Evolutionary conservation across 768 basidiomycete genomes (phyloP).

Genomic region (Cystobasidium tubakii): DNA sequence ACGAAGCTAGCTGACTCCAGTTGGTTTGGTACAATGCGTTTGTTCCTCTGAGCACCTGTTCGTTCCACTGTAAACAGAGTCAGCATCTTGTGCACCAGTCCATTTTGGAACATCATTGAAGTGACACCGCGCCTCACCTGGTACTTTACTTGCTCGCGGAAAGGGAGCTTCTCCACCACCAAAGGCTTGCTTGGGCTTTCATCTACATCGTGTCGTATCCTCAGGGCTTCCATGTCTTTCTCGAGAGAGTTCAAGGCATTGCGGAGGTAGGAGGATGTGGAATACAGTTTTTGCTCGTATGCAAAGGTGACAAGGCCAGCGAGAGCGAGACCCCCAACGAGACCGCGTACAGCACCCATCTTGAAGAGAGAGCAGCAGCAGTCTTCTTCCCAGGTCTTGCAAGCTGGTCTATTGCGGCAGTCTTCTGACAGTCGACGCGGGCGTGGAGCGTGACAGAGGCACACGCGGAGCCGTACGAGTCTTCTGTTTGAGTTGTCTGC

Average conservation of each 20-base stretch:
- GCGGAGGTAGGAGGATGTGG: conserved; percentile 20
- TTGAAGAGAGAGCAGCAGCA: conserved; percentile 3
- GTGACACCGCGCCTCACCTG: conserved; percentile 14
- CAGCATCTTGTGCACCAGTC: too few species aligned
- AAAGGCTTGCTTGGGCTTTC: conserved; percentile 10
- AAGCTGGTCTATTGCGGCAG: too few species aligned
- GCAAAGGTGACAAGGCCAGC: conserved; percentile 24
- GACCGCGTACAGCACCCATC: conserved; percentile 25
- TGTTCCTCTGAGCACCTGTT: conserved; percentile 9
- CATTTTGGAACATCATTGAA: too few species aligned
- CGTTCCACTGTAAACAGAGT: conserved; percentile 21
- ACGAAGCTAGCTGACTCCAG: conserved; percentile 1
- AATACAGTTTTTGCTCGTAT: conserved; percentile 26
- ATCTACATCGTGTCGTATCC: conserved; percentile 11
- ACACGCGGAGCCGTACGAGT: too few species aligned
- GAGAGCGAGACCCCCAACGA: conserved; percentile 23
- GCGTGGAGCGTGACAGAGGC: too few species aligned
- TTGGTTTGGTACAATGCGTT: conserved; percentile 19
- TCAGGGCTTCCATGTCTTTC: conserved; percentile 24
- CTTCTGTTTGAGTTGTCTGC: too few species aligned
- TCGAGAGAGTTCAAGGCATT: background rate
- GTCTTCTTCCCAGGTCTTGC: too few species aligned
- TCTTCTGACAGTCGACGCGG: too few species aligned
- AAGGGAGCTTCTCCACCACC: conserved; percentile 3
- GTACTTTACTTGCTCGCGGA: conserved; percentile 17